Evolutionary conservation across 352 stramenopile genomes (phyloP).

Genomic region (Phytophthora ohioensis): DNA sequence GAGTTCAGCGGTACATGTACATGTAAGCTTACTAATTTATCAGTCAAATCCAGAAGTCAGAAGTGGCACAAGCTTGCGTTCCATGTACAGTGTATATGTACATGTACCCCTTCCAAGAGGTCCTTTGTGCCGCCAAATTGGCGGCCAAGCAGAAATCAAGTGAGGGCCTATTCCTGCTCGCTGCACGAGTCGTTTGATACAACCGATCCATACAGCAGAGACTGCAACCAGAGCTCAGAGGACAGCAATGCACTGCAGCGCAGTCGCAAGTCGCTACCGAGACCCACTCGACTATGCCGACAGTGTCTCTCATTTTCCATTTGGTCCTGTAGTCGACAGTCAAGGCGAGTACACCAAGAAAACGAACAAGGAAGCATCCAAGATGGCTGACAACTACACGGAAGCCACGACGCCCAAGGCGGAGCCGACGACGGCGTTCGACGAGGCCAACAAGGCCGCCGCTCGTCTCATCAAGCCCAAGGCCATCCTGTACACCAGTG

Average conservation of each 20-base stretch:
- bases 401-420: slow-evolving; percentile 24
- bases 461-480: slow-evolving; percentile 6
- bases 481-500: no score
- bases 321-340: slow-evolving; percentile 9
- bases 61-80: slow-evolving; percentile 2
- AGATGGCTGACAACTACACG: slow-evolving; percentile 9
- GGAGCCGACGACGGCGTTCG: slow-evolving; percentile 27
- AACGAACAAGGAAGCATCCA: slow-evolving; percentile 11
- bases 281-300: neutral
- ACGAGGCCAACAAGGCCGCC: slow-evolving; percentile 37
- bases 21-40: neutral
- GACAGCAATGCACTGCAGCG: neutral
- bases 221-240: neutral
- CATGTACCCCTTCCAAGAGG: neutral
- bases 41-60: slow-evolving; percentile 8
- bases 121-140: slow-evolving; percentile 2
- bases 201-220: neutral
- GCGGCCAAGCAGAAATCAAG: slow-evolving; percentile 33
- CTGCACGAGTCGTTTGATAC: neutral
- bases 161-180: slow-evolving; percentile 16
- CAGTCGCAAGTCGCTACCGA: neutral
- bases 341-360: slow-evolving; percentile 17
- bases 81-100: no score
- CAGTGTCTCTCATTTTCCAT: slow-evolving; percentile 20
- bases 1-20: no score